Evolutionary conservation across 1,284 basidiomycete genomes (phyloP), one percentile per base, ranked within the genome.

Genomic region (Inonotus obliquus): DNA sequence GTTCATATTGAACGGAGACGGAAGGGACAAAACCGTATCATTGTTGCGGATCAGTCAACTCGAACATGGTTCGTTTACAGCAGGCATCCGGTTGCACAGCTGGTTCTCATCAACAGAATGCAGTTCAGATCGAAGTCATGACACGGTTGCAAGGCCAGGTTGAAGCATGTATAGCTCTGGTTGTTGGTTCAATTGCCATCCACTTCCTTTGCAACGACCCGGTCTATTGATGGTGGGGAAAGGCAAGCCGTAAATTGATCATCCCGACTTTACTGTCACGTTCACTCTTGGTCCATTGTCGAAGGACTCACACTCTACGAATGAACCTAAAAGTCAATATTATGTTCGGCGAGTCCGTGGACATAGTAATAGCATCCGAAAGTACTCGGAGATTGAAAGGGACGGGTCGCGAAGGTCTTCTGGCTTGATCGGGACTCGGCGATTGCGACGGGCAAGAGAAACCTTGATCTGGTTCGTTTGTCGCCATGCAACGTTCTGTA

Each of bases 401-500:
- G 17, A 51, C 57, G 51, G 60, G 37, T 56, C 60, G 54, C 45
- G 60, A 49, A 55, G 49, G 35, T 11, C 48, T 29, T 23, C 27
- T 49, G 4, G 23, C 27, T 49, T 25, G 48, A 39, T 37, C 35
- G 44, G 54, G 32, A 54, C 45, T 57, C 59, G 52, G 25, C 59
- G 53, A 52, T 49, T 59, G 21, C 52, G 32, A 44, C 29, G 52
- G 54, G 53, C 44, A 7, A 39, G 47, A 57, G 57, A 49, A 49
- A 39, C 47, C 45, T 38, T 61, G 60, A 61, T 61, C 54, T 56
- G 45, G 48, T 37, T 60, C 48, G 54, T 51, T 49, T 57, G 60
- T 61, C 38, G 53, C 49, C 49, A 49, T 29, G 60, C 60, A 61
- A 61, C 60, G 47, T 29, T 51, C 27, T 37, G 37, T 47, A 39